Percentiles rank a stretch among this genome's conserved stretches.
These are phyloP conservation scores for Zymoseptoria passerinii DNA, from an alignment of 2,329 filamentous ascomycete species.

Conservation along the genomic window DNA sequence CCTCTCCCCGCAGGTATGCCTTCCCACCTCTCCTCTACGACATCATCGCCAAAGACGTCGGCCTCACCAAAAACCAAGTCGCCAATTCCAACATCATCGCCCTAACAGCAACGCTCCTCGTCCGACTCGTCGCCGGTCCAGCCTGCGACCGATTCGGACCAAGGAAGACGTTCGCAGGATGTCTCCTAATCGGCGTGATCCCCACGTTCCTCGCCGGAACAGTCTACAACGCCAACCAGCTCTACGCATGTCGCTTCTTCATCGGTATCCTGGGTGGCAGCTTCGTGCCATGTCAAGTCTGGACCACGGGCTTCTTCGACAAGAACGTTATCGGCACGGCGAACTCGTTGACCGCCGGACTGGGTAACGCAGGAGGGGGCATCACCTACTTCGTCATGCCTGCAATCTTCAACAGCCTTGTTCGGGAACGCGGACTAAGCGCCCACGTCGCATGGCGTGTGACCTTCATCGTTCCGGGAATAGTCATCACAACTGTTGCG, in stretches of 20 bases:
- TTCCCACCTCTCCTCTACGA: constrained; percentile 75
- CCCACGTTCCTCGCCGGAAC: constrained; percentile 77
- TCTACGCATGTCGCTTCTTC: constrained; percentile 71
- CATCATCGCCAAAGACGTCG: constrained; percentile 71
- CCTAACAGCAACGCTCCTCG: constrained; percentile 62
- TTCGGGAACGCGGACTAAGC: constrained; percentile 49
- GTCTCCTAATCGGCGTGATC: constrained; percentile 68
- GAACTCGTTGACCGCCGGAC: constrained; percentile 75
- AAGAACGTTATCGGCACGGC: constrained; percentile 85
- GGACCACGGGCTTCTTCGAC: constrained; percentile 88
- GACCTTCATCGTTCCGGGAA: constrained; percentile 73
- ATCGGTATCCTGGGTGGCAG: constrained; percentile 69
- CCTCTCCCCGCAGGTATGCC: constrained; percentile 56
- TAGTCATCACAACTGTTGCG: constrained; percentile 60
- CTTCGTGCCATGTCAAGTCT: constrained; percentile 83
- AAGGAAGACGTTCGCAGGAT: constrained; percentile 67
- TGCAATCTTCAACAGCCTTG: constrained; percentile 71
- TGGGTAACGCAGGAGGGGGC: constrained; percentile 81
- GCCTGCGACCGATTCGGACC: constrained; percentile 81
- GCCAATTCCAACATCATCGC: constrained; percentile 89
- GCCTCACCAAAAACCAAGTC: constrained; percentile 61
- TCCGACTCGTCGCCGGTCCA: constrained; percentile 70
- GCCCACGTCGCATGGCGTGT: constrained; percentile 72
- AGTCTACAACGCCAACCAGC: constrained; percentile 56
- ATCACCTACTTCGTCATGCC: constrained; percentile 94